A percentile compares a stretch with the other conserved stretches of the same genome.
Evolutionary conservation across 2,329 filamentous ascomycete species (phyloP).

Genomic region (Colletotrichum plurivorum): DNA sequence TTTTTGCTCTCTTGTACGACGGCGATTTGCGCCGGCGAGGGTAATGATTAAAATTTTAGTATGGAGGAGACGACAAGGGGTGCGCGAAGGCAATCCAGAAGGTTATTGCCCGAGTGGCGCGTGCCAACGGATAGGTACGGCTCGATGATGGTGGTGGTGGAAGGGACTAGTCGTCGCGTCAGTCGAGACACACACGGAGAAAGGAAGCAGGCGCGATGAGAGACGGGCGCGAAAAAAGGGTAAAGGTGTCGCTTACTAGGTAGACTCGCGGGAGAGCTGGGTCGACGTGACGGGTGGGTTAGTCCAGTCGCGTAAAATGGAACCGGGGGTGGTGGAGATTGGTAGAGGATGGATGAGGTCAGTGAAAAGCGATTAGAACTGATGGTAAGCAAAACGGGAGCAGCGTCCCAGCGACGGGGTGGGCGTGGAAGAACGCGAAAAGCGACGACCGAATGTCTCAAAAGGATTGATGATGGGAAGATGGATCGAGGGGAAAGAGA

Average conservation of each 20-base stretch:
- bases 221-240: conserved; percentile 8
- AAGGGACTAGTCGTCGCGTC: conserved; percentile 32
- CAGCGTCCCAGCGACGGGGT: conserved; percentile 23
- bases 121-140: neutral
- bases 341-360: conserved; percentile 3
- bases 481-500: conserved; percentile 9
- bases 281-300: conserved; percentile 31
- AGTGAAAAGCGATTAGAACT: conserved; percentile 29
- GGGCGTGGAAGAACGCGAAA: conserved; percentile 21
- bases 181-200: conserved; percentile 21
- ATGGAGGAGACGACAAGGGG: conserved; percentile 15
- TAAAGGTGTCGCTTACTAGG: conserved; percentile 32
- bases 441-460: conserved; percentile 24
- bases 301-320: conserved; percentile 31
- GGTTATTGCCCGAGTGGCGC: conserved; percentile 18
- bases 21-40: conserved; percentile 17
- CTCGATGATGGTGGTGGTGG: conserved; percentile 7
- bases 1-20: conserved; percentile 3
- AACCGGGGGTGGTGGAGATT: conserved; percentile 11
- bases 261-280: conserved; percentile 16
- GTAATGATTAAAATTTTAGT: conserved; percentile 25
- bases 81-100: conserved; percentile 15
- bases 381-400: conserved; percentile 26
- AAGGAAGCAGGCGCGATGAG: neutral
- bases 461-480: conserved; percentile 18